These are phyloP conservation scores for Cercospora sp. DNA, from an alignment of 2,329 filamentous ascomycete species.

Conservation along the genomic window DNA sequence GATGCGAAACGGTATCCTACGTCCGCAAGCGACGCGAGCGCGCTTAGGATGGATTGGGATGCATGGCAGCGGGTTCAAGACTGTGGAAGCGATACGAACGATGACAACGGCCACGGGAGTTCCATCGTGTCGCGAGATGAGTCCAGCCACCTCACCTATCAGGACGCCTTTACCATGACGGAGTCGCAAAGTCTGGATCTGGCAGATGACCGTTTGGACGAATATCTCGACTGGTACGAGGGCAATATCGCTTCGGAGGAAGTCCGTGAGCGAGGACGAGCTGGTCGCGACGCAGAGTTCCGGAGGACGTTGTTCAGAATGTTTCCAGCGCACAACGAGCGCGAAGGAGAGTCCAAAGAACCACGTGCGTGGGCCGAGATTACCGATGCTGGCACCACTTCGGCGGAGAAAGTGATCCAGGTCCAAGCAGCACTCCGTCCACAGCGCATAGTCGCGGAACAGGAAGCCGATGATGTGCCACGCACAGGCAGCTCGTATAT, in stretches of 20 bases:
- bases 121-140: conserved; percentile 7
- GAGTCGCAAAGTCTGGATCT: conserved; percentile 65
- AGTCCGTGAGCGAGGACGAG: conserved; percentile 37
- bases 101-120: conserved; percentile 1
- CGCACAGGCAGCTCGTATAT: conserved; percentile 55
- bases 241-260: conserved; percentile 59
- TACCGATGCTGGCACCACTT: conserved; percentile 19
- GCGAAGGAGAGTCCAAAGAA: conserved; percentile 7
- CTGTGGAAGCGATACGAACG: background rate
- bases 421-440: conserved; percentile 47
- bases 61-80: conserved; percentile 59
- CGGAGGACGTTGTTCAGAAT: conserved; percentile 43
- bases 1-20: conserved; percentile 53
- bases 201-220: conserved; percentile 63
- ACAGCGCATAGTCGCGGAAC: conserved; percentile 41
- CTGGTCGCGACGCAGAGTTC: conserved; percentile 42
- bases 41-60: conserved; percentile 68
- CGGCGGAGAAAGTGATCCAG: conserved; percentile 42
- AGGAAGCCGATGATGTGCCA: conserved; percentile 35
- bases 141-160: conserved; percentile 36
- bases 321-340: conserved; percentile 40
- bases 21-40: conserved; percentile 57
- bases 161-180: conserved; percentile 54
- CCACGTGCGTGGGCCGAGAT: conserved; percentile 20
- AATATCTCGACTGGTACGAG: conserved; percentile 79